Conservation (phyloP, 768 basidiomycete genomes). For the Lepiota venenata region DNA sequence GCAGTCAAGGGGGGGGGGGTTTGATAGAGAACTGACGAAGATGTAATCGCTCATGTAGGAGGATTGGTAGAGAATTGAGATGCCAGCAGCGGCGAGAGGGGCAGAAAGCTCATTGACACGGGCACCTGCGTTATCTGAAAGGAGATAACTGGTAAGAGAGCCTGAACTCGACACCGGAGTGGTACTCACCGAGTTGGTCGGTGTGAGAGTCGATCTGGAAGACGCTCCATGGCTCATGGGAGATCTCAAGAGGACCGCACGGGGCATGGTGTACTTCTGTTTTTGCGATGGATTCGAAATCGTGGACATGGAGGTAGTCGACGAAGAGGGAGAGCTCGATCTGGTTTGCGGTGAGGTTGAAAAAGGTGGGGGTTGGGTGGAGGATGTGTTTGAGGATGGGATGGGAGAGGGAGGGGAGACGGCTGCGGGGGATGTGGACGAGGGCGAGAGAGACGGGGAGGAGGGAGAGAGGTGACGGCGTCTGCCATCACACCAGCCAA, state of each 20-base stretch:
- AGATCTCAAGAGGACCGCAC: conserved; percentile 61
- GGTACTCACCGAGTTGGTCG: conserved; percentile 55
- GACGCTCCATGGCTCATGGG: conserved; percentile 73
- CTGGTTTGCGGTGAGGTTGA: conserved; percentile 76
- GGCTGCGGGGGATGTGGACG: conserved; percentile 71
- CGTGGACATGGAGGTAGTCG: conserved; percentile 49
- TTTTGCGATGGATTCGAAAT: conserved; percentile 60
- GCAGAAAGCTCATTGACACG: conserved; percentile 75
- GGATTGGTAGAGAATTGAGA: conserved; percentile 80
- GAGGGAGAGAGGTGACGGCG: conserved; percentile 57
- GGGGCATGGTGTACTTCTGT: conserved; percentile 49
- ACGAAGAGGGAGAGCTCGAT: conserved; percentile 77
- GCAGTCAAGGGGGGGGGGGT: neutral
- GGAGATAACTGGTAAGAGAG: conserved; percentile 10
- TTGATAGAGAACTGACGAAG: conserved; percentile 45
- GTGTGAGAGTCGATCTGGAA: conserved; percentile 81
- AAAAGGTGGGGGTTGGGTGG: conserved; percentile 60
- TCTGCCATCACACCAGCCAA: conserved; percentile 6
- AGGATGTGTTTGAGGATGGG: conserved; percentile 69
- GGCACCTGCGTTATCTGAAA: conserved; percentile 62
- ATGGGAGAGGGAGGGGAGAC: conserved; percentile 54
- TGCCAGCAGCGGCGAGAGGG: conserved; percentile 70
- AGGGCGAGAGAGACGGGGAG: conserved; percentile 71
- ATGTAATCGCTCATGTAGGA: conserved; percentile 84
- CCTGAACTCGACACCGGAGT: conserved; percentile 5